Percentiles rank a stretch among this genome's conserved stretches.
These are phyloP conservation scores for Logfia minima DNA, from an alignment of 129 eudicot species.

Conservation along the genomic window DNA sequence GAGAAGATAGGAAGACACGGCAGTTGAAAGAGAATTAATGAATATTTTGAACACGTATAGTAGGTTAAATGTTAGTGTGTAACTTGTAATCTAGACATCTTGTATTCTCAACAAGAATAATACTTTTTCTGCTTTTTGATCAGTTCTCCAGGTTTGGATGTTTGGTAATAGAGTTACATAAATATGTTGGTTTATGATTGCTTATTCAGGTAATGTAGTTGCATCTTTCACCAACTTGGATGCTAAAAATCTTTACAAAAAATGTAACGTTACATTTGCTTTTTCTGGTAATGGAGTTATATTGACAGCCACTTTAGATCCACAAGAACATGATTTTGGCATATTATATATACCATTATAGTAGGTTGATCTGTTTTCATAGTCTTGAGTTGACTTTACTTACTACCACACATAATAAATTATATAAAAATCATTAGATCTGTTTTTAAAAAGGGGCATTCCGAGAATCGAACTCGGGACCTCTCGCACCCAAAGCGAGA, in stretches of 20 bases:
- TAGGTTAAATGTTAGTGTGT: not conserved
- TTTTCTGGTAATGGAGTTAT: constrained; percentile 9
- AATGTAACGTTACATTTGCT: not conserved
- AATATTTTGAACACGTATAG: not conserved
- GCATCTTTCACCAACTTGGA: constrained; percentile 10
- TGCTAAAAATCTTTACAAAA: not conserved
- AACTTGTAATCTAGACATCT: not conserved
- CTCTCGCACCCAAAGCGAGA: constrained; percentile 99
- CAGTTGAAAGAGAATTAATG: not conserved
- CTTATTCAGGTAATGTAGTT: not conserved
- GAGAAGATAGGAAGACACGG: not conserved
- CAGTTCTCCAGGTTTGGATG: not conserved
- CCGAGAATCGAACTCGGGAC: constrained; percentile 98
- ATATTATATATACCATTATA: not conserved
- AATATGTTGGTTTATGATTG: not conserved
- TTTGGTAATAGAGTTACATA: not conserved
- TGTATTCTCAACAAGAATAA: not conserved
- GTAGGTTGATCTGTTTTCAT: not conserved
- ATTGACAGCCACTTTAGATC: not conserved
- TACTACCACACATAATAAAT: not conserved
- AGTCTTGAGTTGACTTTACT: constrained; percentile 18
- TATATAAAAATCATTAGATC: not conserved
- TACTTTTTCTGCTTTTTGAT: not conserved
- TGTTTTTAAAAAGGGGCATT: constrained; percentile 43
- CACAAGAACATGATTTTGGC: not conserved